These are phyloP conservation scores for Carex pumila DNA, from an alignment of 176 grass and related monocot genomes.

Conservation along the genomic window DNA sequence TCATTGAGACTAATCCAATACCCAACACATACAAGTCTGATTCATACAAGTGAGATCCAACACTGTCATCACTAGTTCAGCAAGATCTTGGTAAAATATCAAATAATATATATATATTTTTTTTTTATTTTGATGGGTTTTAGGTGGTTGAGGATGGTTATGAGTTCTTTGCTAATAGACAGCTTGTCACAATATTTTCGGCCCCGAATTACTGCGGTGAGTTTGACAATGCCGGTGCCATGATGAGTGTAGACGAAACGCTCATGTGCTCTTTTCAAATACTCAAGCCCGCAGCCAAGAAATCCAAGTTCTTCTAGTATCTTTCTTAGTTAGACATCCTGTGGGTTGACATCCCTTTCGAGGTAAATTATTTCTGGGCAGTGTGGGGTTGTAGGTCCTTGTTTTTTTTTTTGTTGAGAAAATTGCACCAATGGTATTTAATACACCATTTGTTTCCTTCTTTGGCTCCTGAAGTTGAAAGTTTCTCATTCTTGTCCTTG, in stretches of 20 bases:
- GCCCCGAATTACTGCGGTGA: slow-evolving; percentile 35
- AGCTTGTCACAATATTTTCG: slow-evolving; percentile 36
- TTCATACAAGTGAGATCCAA: neutral
- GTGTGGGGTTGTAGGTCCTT: neutral
- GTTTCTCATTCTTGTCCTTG: neutral
- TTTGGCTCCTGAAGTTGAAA: neutral
- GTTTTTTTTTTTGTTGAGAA: neutral
- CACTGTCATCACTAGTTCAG: neutral
- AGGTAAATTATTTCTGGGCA: slow-evolving; percentile 1
- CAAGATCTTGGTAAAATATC: neutral
- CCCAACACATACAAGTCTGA: neutral
- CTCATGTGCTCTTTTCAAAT: slow-evolving; percentile 39
- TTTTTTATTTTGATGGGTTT: neutral
- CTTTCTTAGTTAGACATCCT: slow-evolving; percentile 16
- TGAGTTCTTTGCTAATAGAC: slow-evolving; percentile 32
- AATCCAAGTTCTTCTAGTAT: slow-evolving; percentile 21
- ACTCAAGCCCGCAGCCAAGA: slow-evolving; percentile 19
- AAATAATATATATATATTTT: neutral
- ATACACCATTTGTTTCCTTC: neutral
- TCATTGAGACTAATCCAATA: neutral
- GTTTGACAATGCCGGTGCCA: slow-evolving; percentile 28
- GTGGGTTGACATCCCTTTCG: neutral
- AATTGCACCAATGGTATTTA: neutral
- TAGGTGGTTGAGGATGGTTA: slow-evolving; percentile 36
- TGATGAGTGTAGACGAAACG: slow-evolving; percentile 31